phyloP scores from a whole-genome alignment of 2,329 filamentous ascomycete species.

The Basipetospora chlamydospora region DNA sequence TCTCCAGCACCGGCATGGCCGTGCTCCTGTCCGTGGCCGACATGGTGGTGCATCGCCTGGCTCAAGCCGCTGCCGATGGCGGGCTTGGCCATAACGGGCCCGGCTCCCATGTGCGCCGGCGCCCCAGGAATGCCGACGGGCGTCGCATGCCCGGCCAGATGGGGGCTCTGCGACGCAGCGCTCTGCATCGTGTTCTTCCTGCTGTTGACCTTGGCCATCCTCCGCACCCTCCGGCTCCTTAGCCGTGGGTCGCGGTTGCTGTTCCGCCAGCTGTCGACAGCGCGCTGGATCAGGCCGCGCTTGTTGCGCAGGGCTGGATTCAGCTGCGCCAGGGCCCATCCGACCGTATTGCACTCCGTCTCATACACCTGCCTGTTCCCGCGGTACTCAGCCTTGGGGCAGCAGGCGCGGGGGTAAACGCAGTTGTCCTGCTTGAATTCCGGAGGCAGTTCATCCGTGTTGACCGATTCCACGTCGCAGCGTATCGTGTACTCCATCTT shows the following conservation, averaged over 20 bases:
- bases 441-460: constrained; percentile 65
- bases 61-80: constrained; percentile 50
- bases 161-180: constrained; percentile 38
- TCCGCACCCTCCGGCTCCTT: constrained; percentile 77
- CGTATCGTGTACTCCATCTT: constrained; percentile 99
- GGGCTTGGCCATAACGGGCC: constrained; percentile 48
- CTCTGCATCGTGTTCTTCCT: constrained; percentile 56
- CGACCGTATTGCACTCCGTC: constrained; percentile 98
- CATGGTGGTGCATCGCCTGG: constrained; percentile 54
- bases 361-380: constrained; percentile 94
- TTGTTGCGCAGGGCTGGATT: constrained; percentile 87
- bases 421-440: constrained; percentile 99
- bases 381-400: constrained; percentile 87
- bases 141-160: constrained; percentile 54
- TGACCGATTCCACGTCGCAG: constrained; percentile 93
- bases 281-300: constrained; percentile 87
- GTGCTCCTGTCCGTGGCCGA: constrained; percentile 33
- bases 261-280: constrained; percentile 97
- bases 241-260: constrained; percentile 92
- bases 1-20: constrained; percentile 50
- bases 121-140: constrained; percentile 49
- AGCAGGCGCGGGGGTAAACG: constrained; percentile 91
- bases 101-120: constrained; percentile 47
- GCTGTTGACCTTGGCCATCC: constrained; percentile 91
- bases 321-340: constrained; percentile 91